A percentile compares a stretch with the other conserved stretches of the same genome.
Conservation (phyloP, 192 early-diverging fungal genomes). For the Coemansia sp. region DNA sequence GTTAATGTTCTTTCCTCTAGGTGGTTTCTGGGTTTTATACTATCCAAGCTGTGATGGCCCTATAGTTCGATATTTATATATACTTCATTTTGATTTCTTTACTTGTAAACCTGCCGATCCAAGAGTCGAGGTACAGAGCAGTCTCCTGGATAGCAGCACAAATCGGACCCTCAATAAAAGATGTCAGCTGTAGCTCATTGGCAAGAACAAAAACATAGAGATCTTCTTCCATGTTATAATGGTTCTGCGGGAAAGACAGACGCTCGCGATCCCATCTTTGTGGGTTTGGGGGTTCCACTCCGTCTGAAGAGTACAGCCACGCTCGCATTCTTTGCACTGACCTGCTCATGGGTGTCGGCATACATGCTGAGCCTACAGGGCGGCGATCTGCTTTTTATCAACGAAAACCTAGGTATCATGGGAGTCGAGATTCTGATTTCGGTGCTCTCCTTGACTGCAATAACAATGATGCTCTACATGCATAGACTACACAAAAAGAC, state of each 20-base stretch:
- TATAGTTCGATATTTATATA: too few species aligned
- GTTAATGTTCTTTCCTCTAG: too few species aligned
- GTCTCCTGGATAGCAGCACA: too few species aligned
- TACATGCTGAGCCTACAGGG: constrained; percentile 44
- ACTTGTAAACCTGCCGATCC: too few species aligned
- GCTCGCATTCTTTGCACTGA: constrained; percentile 7
- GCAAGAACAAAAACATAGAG: background rate
- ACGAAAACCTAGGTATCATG: constrained; percentile 51
- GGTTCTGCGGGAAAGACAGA: constrained; percentile 34
- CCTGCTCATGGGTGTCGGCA: background rate
- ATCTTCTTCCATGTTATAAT: background rate
- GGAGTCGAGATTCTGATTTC: constrained; percentile 55
- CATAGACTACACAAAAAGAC: constrained; percentile 35
- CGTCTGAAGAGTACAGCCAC: background rate
- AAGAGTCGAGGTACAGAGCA: too few species aligned
- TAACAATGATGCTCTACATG: constrained; percentile 49
- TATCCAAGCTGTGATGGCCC: too few species aligned
- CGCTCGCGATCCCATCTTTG: background rate
- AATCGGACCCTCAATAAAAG: too few species aligned
- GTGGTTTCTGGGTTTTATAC: too few species aligned
- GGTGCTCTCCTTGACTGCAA: constrained; percentile 44
- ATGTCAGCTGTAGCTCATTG: too few species aligned
- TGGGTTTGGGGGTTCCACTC: constrained; percentile 10
- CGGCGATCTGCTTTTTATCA: constrained; percentile 55
- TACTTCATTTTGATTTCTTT: too few species aligned